Conservation (phyloP, 805 yeast species). For the Myxozyma kluyveri region DNA sequence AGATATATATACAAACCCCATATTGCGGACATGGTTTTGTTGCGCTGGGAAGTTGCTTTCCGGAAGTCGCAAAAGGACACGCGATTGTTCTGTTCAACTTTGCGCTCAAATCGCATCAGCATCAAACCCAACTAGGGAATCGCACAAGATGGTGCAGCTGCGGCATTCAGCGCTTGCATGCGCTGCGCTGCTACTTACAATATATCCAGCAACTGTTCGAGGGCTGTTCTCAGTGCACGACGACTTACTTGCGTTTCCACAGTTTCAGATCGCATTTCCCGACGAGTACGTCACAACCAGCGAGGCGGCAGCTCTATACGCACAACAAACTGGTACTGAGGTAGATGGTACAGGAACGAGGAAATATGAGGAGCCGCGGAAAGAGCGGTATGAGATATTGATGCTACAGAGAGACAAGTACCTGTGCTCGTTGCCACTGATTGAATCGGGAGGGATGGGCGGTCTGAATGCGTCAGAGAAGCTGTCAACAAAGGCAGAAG, state of each 20-base stretch:
- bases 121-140: too few species aligned
- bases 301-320: slow-evolving; percentile 3
- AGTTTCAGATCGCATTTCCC: slow-evolving; percentile 18
- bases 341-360: not conserved
- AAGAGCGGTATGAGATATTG: slow-evolving; percentile 13
- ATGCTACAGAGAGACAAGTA: slow-evolving; percentile 7
- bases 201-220: not conserved
- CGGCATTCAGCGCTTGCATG: not conserved
- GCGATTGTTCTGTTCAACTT: too few species aligned
- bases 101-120: too few species aligned
- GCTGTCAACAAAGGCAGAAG: slow-evolving; percentile 21
- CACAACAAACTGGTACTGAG: not conserved
- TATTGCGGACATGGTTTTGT: too few species aligned
- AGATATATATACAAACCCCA: too few species aligned
- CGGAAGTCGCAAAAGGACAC: too few species aligned
- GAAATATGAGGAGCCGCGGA: not conserved
- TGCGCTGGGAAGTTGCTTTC: too few species aligned
- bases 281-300: slow-evolving; percentile 11
- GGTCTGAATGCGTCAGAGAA: slow-evolving; percentile 14
- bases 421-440: slow-evolving; percentile 20
- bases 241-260: slow-evolving; percentile 29
- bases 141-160: not conserved
- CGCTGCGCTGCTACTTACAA: not conserved
- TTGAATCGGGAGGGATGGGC: slow-evolving; percentile 5
- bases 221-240: slow-evolving; percentile 26